These are phyloP conservation scores for Neurospora tetraspora DNA, from an alignment of 495 filamentous ascomycete genomes.

Conservation along the genomic window DNA sequence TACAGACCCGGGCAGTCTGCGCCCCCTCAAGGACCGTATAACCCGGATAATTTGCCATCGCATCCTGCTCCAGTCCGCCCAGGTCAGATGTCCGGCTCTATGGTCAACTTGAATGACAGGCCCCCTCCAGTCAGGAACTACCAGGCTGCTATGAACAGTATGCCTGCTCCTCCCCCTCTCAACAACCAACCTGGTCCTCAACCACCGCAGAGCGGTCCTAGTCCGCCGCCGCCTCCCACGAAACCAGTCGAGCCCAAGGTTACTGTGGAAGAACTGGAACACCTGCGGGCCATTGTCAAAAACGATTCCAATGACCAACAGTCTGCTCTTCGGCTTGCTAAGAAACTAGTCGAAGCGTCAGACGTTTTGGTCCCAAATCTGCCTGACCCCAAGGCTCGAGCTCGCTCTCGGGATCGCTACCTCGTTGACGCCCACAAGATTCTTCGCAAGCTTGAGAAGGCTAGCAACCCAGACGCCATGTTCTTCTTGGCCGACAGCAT, in stretches of 20 bases:
- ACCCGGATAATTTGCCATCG: constrained; percentile 53
- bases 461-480: constrained; percentile 67
- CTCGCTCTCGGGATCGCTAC: constrained; percentile 74
- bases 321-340: constrained; percentile 62
- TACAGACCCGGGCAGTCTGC: constrained; percentile 24
- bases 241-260: constrained; percentile 45
- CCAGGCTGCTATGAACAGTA: constrained; percentile 28
- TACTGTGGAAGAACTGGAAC: constrained; percentile 68
- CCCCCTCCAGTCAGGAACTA: constrained; percentile 71
- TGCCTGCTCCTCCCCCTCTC: not conserved
- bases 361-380: constrained; percentile 60
- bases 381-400: constrained; percentile 64
- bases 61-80: constrained; percentile 77
- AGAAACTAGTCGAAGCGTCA: constrained; percentile 80
- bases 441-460: constrained; percentile 69
- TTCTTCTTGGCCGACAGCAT: constrained; percentile 90
- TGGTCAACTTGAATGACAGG: constrained; percentile 42
- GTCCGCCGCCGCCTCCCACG: constrained; percentile 13
- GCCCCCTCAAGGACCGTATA: constrained; percentile 12
- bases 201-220: constrained; percentile 17
- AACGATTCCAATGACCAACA: constrained; percentile 61
- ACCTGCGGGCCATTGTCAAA: constrained; percentile 54
- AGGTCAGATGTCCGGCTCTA: constrained; percentile 51
- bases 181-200: not conserved
- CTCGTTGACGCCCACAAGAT: constrained; percentile 79